Evolutionary conservation across 2,329 filamentous ascomycete species (phyloP), one percentile per base, ranked within the genome.

Genomic region (Fusarium sp.): DNA sequence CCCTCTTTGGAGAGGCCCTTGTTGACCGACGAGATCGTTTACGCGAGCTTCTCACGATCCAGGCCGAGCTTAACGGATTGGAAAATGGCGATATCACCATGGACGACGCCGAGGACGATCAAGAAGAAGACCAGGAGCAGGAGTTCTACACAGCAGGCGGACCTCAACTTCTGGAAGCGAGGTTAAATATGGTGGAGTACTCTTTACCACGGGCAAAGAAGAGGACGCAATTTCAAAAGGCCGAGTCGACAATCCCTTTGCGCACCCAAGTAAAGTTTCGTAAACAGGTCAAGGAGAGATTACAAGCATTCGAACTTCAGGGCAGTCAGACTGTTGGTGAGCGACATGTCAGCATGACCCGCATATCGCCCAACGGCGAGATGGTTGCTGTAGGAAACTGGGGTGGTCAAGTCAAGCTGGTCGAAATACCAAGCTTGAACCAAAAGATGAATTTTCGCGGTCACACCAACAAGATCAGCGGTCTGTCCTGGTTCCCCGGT

Each of bases 111-210:
- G 80, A 83, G 1, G 88, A 89, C 3, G 89, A 88, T 7, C 89
- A 90, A 20, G 90, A 88, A 51, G 90, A 86, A 5, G 93, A 95
- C 56, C 89, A 91, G 73, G 92, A 97, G 71, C 94, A 98, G 77
- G 96, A 99, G 75, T 99, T 98, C 80, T 99, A 98, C 79, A 97
- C 95, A 0, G 88, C 92, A 74, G 96, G 96, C 5, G 89, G 90
- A 3, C 85, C 88, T 6, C 90, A 91, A 43, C 84, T 99, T 25
- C 82, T 97, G 7, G 85, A 92, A 53, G 93, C 94, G 3, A 88
- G 96, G 65, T 89, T 90, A 75, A 87, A 91, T 27, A 94, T 99
- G 66, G 94, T 95, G 9, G 86, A 87, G 47, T 98, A 91, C 80
- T 97, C 94, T 8, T 82, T 99, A 51, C 94, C 94, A 3, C 87